A percentile compares a stretch with the other conserved stretches of the same genome.
phyloP scores from a whole-genome alignment of 2,329 filamentous ascomycete species.

The Aphanoascus verrucosus region DNA sequence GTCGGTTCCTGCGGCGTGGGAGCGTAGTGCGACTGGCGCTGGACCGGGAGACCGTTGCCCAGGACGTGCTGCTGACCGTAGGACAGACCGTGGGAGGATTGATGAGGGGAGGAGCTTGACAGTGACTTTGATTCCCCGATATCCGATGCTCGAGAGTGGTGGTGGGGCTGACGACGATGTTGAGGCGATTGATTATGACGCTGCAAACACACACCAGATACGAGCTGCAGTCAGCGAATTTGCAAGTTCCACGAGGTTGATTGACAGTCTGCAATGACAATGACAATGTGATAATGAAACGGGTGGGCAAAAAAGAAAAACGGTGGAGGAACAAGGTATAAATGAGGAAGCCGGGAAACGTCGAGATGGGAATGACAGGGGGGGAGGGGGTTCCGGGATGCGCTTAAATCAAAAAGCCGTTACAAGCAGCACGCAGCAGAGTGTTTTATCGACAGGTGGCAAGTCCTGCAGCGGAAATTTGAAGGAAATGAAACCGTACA shows the following conservation, averaged over 20 bases:
- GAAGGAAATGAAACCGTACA: constrained; percentile 10
- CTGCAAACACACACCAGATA: constrained; percentile 16
- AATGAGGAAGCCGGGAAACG: constrained; percentile 1
- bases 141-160: neutral
- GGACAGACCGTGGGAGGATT: constrained; percentile 34
- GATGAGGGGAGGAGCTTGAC: constrained; percentile 2
- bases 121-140: neutral
- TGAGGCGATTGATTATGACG: constrained; percentile 25
- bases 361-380: neutral
- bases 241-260: too few species aligned
- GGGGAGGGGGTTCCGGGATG: neutral
- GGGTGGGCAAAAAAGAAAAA: neutral
- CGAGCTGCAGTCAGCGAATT: neutral
- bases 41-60: constrained; percentile 37
- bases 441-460: constrained; percentile 2
- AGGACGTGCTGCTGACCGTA: constrained; percentile 25
- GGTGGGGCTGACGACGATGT: constrained; percentile 23
- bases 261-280: neutral
- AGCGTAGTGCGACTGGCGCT: constrained; percentile 54
- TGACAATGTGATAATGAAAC: constrained; percentile 1
- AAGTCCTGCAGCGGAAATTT: constrained; percentile 10
- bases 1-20: constrained; percentile 53
- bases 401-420: neutral
- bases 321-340: constrained; percentile 5
- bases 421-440: neutral